phyloP scores from a whole-genome alignment of 768 basidiomycete species.

The Tulasnella sp. region DNA sequence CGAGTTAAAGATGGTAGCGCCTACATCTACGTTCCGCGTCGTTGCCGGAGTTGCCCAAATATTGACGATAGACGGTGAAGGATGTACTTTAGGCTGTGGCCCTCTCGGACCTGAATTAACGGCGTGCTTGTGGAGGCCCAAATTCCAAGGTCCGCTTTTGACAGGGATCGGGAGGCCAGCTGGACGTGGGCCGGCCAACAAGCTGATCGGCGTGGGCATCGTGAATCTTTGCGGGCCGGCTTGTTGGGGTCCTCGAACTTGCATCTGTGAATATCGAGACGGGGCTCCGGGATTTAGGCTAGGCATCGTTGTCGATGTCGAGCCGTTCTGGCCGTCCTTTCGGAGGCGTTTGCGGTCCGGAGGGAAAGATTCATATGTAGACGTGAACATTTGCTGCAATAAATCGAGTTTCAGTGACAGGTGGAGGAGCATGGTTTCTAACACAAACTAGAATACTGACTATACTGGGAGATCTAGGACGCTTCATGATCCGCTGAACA shows the following conservation, averaged over 20 bases:
- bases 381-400: not conserved
- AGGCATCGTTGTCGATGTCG: not conserved
- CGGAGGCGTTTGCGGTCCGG: slow-evolving; percentile 24
- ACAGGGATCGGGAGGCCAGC: slow-evolving; percentile 18
- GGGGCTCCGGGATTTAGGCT: not conserved
- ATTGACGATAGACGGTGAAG: no score
- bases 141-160: not conserved
- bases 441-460: not conserved
- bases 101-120: slow-evolving; percentile 6
- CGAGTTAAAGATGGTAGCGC: no score
- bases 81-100: slow-evolving; percentile 8
- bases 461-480: slow-evolving; percentile 18
- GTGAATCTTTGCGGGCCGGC: not conserved
- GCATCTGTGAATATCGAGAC: not conserved
- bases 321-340: not conserved
- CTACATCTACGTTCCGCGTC: no score
- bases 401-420: not conserved
- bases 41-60: no score
- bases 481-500: not conserved
- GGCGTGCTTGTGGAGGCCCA: not conserved
- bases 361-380: slow-evolving; percentile 12
- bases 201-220: not conserved
- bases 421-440: no score
- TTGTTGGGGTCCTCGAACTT: slow-evolving; percentile 6
- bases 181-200: not conserved